Evolutionary conservation across 805 yeast genomes (phyloP).

Genomic region (Sugiyamaella lignohabitans): DNA sequence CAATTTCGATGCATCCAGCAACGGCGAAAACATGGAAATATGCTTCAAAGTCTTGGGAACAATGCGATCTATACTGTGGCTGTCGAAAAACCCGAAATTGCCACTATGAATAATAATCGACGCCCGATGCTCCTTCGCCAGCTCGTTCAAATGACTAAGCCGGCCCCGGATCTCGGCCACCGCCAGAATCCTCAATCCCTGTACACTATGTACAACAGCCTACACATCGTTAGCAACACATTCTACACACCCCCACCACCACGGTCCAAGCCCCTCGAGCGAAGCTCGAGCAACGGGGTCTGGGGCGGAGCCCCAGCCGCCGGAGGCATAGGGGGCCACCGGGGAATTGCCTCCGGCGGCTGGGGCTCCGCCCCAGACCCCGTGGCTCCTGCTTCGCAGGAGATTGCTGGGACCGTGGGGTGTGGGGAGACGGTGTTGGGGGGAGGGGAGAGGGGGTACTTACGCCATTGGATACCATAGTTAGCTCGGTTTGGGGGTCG

Average conservation of each 20-base stretch:
- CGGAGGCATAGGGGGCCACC: neutral
- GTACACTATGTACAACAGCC: slow-evolving; percentile 10
- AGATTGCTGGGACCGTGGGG: too few relatives aligned
- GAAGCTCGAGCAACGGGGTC: too few relatives aligned
- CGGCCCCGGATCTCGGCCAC: slow-evolving; percentile 54
- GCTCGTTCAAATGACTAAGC: slow-evolving; percentile 42
- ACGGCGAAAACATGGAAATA: slow-evolving; percentile 59
- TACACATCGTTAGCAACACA: neutral
- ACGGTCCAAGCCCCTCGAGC: too few relatives aligned
- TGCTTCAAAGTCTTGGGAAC: slow-evolving; percentile 50
- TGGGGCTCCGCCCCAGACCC: neutral
- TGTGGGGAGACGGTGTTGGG: too few relatives aligned
- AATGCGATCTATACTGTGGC: slow-evolving; percentile 46
- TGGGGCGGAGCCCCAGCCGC: too few relatives aligned
- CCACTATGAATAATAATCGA: slow-evolving; percentile 62
- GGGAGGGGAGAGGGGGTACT: slow-evolving; percentile 3
- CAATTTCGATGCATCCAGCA: slow-evolving; percentile 44
- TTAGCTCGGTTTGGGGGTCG: too few relatives aligned
- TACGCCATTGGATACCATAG: slow-evolving; percentile 11
- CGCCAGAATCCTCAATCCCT: slow-evolving; percentile 36
- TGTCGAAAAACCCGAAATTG: slow-evolving; percentile 72
- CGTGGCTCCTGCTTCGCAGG: neutral
- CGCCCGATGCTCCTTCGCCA: slow-evolving; percentile 44
- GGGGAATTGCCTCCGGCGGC: neutral
- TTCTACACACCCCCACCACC: neutral